Evolutionary conservation across 2,329 filamentous ascomycete species (phyloP).

Genomic region (Ophiostoma sp.): DNA sequence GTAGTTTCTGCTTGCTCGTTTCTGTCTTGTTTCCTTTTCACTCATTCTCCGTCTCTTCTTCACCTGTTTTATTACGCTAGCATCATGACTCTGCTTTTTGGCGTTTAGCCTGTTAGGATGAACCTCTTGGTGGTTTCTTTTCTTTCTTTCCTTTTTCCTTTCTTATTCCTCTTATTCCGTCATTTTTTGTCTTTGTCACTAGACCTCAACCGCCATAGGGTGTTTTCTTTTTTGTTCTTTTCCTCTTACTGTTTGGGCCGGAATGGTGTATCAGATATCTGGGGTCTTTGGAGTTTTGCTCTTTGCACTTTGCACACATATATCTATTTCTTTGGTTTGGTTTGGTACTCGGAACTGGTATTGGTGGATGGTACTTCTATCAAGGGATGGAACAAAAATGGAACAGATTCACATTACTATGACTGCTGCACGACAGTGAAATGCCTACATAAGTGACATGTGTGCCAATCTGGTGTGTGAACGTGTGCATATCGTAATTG

Average conservation of each 20-base stretch:
- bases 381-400: constrained; percentile 8
- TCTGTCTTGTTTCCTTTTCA: background rate
- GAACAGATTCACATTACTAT: background rate
- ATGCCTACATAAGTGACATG: background rate
- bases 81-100: constrained; percentile 6
- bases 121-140: background rate
- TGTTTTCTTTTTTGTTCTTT: background rate
- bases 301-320: background rate
- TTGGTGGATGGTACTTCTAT: constrained; percentile 5
- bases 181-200: background rate
- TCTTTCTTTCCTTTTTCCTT: background rate
- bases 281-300: background rate
- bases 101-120: constrained; percentile 2
- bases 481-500: too few species aligned
- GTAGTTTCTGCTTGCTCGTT: constrained; percentile 27
- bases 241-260: background rate
- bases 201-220: background rate
- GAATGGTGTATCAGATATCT: constrained; percentile 9
- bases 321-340: background rate
- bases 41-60: background rate
- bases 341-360: constrained; percentile 1
- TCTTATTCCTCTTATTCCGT: background rate
- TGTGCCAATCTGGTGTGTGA: too few species aligned
- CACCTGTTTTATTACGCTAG: constrained; percentile 5
- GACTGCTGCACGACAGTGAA: background rate